Conservation (phyloP, 148 eudicot genomes). For the Fagopyrum tataricum region DNA sequence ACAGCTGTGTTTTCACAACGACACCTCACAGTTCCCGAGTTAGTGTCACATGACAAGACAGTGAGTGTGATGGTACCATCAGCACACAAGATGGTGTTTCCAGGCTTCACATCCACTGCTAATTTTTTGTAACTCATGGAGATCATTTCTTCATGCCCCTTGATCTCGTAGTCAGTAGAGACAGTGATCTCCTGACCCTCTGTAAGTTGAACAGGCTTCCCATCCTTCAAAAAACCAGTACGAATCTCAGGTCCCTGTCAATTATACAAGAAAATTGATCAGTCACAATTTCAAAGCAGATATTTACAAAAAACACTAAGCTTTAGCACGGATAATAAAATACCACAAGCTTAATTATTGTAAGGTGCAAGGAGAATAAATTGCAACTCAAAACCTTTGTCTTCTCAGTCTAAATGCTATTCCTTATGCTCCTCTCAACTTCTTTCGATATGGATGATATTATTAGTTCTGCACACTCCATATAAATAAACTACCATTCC, state of each 20-base stretch:
- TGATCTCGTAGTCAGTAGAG: slow-evolving; percentile 42
- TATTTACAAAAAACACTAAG: neutral
- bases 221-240: slow-evolving; percentile 65
- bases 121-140: slow-evolving; percentile 62
- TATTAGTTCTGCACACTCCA: too few species aligned
- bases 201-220: slow-evolving; percentile 46
- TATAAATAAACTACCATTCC: too few species aligned
- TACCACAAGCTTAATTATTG: neutral
- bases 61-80: slow-evolving; percentile 64
- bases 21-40: slow-evolving; percentile 59
- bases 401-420: neutral
- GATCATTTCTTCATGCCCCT: slow-evolving; percentile 46
- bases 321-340: neutral
- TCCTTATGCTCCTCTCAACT: too few species aligned
- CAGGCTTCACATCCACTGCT: slow-evolving; percentile 57
- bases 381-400: neutral
- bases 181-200: slow-evolving; percentile 61
- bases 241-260: slow-evolving; percentile 73
- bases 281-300: neutral
- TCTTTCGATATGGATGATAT: too few species aligned
- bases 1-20: slow-evolving; percentile 58
- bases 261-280: neutral
- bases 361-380: neutral
- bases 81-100: slow-evolving; percentile 56
- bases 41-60: slow-evolving; percentile 56